Base-by-base conservation (phyloP, 2,329 filamentous ascomycete genomes). In the Fusarium agapanthi region DNA sequence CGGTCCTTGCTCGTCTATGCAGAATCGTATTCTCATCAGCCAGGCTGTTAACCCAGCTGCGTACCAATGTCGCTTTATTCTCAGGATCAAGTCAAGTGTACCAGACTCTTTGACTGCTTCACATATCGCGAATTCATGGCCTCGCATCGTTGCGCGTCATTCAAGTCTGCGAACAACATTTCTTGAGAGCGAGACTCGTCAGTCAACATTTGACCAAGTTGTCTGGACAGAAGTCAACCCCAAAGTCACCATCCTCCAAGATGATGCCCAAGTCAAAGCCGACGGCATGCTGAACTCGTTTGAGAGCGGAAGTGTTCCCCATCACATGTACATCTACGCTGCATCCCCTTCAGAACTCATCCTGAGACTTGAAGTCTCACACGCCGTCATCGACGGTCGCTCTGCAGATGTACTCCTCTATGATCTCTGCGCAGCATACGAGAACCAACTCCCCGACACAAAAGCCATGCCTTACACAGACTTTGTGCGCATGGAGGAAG, bases 331-430 rank as follows among this genome's bases (percentile, higher is more conserved):
- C 32, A 61, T 61, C 50, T 57, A 35, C 16, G 50, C 53, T 1
- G 50, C 41, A 14, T 55, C 50, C 16, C 0, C 59, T 10, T 32
- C 38, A 38, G 38, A 56, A 35, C 34, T 55, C 16, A 41, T 57
- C 2, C 18, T 61, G 0, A 4, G 51, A 6, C 26, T 61, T 12
- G 53, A 55, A 38, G 53, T 61, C 10, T 64, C 61, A 13, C 61
- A 64, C 22, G 55, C 61, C 32, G 47, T 64, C n/a, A 64, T 47
- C 7, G 61, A 64, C 30, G 61, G 61, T 11, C 55, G 57, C 18
- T 64, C 61, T 28, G 61, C 61, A n/a, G 61, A 64, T 28, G 56
- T 64, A 34, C 55, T 64, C 15, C 55, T 64, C 22, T 61, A 64
- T 7, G 61, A 64, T 5, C 38, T 64, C 28, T 61, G 61, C 30